phyloP scores from a whole-genome alignment of 352 stramenopile species.

The Phytophthora agathidicida region DNA sequence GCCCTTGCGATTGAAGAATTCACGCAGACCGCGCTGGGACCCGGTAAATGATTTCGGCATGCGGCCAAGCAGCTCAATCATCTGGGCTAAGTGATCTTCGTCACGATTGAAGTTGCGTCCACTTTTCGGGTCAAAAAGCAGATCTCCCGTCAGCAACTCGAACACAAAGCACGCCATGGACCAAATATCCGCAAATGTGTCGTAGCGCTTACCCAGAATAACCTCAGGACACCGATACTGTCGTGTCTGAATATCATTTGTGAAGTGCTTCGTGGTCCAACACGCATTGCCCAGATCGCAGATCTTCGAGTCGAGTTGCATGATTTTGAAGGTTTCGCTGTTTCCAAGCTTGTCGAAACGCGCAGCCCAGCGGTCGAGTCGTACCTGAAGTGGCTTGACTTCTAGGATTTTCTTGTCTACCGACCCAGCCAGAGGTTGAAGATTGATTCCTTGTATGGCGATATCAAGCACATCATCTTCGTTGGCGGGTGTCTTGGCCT shows the following conservation, averaged over 20 bases:
- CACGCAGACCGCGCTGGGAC: constrained; percentile 81
- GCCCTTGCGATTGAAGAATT: constrained; percentile 98
- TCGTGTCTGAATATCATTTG: constrained; percentile 99
- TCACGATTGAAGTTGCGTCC: constrained; percentile 86
- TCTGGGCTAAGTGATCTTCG: constrained; percentile 99
- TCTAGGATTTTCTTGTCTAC: constrained; percentile 10
- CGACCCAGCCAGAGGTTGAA: constrained; percentile 31
- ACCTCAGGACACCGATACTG: constrained; percentile 99
- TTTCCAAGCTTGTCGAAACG: constrained; percentile 42
- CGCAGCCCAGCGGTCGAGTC: constrained; percentile 48
- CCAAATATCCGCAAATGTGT: constrained; percentile 99
- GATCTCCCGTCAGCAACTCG: constrained; percentile 99
- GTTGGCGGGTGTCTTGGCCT: background rate
- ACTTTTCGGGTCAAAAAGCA: constrained; percentile 98
- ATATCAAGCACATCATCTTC: constrained; percentile 16
- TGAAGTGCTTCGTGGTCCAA: constrained; percentile 99
- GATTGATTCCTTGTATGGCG: constrained; percentile 55
- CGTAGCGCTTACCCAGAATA: constrained; percentile 96
- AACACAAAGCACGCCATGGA: constrained; percentile 99
- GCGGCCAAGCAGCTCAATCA: constrained; percentile 97
- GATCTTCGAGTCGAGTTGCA: constrained; percentile 84
- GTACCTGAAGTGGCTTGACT: constrained; percentile 34
- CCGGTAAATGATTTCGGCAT: constrained; percentile 95
- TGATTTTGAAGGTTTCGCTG: constrained; percentile 60
- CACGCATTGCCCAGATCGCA: constrained; percentile 99